phyloP scores from a whole-genome alignment of 106 monocot species.

The Hemerocallis citrina region DNA sequence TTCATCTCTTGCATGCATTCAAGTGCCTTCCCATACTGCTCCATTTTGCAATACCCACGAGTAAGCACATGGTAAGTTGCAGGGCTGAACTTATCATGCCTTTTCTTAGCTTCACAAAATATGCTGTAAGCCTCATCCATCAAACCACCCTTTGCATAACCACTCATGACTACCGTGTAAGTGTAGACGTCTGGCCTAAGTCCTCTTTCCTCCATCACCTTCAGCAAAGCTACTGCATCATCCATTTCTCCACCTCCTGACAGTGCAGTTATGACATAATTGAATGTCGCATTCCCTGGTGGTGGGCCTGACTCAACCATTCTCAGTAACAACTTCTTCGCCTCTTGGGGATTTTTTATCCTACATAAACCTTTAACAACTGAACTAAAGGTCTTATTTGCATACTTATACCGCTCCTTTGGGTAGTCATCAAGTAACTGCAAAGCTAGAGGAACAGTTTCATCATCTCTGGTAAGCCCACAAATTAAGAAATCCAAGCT shows the following conservation, averaged over 20 bases:
- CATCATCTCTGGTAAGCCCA: conserved; percentile 40
- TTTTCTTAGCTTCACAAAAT: conserved; percentile 64
- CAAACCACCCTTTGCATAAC: conserved; percentile 60
- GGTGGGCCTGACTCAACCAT: conserved; percentile 64
- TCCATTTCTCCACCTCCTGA: conserved; percentile 72
- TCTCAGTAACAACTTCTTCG: conserved; percentile 50
- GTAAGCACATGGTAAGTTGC: conserved; percentile 71
- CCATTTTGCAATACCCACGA: conserved; percentile 81
- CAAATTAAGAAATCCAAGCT: conserved; percentile 38
- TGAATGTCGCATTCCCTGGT: conserved; percentile 61
- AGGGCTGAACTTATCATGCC: conserved; percentile 48
- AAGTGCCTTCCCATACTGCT: conserved; percentile 69
- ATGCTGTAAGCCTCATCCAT: conserved; percentile 76
- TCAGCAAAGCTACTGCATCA: conserved; percentile 62
- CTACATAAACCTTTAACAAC: conserved; percentile 67
- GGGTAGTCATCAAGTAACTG: conserved; percentile 58
- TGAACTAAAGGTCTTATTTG: conserved; percentile 32
- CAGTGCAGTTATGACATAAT: conserved; percentile 63
- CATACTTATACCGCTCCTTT: conserved; percentile 27
- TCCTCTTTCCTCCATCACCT: conserved; percentile 51
- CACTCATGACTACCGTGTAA: conserved; percentile 89
- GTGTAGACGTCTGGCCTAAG: conserved; percentile 74
- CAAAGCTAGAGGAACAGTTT: conserved; percentile 42
- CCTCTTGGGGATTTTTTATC: conserved; percentile 42
- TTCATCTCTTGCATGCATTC: conserved; percentile 77